Percentiles rank a stretch among this genome's conserved stretches.
Conservation (phyloP, 257 asterid genomes). For the Vinca minor region DNA sequence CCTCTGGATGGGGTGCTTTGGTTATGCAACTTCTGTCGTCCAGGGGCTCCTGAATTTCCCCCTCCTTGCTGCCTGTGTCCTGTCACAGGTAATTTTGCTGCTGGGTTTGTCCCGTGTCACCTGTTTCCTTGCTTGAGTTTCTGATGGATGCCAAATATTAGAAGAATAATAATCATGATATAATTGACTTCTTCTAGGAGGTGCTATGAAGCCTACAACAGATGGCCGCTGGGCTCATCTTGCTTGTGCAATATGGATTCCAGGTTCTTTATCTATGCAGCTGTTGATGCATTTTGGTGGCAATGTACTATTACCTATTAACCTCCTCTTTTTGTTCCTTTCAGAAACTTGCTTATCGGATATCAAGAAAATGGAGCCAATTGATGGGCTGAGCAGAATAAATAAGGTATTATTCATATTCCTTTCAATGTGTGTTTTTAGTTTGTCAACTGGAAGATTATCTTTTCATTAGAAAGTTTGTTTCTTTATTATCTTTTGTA, state of each 20-base stretch:
- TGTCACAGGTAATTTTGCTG: constrained; percentile 52
- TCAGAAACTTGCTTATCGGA: constrained; percentile 94
- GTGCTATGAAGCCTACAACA: constrained; percentile 98
- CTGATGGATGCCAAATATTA: background rate
- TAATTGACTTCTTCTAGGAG: constrained; percentile 48
- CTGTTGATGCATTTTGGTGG: constrained; percentile 2
- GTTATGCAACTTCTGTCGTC: constrained; percentile 97
- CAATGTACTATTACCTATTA: background rate
- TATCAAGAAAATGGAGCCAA: constrained; percentile 92
- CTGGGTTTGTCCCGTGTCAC: constrained; percentile 4
- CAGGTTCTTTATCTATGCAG: constrained; percentile 42
- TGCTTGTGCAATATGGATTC: constrained; percentile 99
- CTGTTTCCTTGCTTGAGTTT: constrained; percentile 4
- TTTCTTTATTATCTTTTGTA: background rate
- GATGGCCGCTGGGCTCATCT: constrained; percentile 99
- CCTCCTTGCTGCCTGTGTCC: constrained; percentile 93
- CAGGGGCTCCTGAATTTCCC: constrained; percentile 77
- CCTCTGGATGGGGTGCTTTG: constrained; percentile 80
- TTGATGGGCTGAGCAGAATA: constrained; percentile 77
- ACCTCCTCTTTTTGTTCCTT: constrained; percentile 8
- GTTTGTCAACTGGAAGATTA: background rate
- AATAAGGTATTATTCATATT: constrained; percentile 54
- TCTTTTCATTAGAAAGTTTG: background rate
- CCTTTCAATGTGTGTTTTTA: background rate
- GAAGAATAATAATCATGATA: background rate